Conservation (phyloP, 768 basidiomycete genomes). For the Lentinula aciculospora region DNA sequence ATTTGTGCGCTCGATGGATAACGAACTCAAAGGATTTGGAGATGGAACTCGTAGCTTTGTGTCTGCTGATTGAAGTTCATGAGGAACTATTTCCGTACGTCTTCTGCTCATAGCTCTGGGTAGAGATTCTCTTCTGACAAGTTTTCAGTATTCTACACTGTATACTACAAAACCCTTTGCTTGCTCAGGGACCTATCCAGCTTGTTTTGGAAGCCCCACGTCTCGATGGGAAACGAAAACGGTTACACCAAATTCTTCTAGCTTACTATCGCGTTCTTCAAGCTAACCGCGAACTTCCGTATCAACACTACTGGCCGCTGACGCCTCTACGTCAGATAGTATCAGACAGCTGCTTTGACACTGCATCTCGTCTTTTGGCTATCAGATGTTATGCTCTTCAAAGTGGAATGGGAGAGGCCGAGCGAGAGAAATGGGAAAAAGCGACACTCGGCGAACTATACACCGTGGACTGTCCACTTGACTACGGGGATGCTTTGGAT, state of each 20-base stretch:
- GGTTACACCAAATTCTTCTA: slow-evolving; percentile 65
- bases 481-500: slow-evolving; percentile 44
- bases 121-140: slow-evolving; percentile 10
- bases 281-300: slow-evolving; percentile 66
- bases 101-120: not conserved
- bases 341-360: slow-evolving; percentile 42
- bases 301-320: slow-evolving; percentile 57
- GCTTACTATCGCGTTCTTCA: slow-evolving; percentile 78
- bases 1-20: slow-evolving; percentile 82
- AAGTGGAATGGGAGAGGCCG: slow-evolving; percentile 72
- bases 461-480: slow-evolving; percentile 57
- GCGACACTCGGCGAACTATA: slow-evolving; percentile 54
- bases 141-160: slow-evolving; percentile 48
- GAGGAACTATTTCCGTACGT: slow-evolving; percentile 71
- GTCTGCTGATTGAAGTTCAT: slow-evolving; percentile 58
- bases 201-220: slow-evolving; percentile 30
- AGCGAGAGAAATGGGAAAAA: slow-evolving; percentile 61
- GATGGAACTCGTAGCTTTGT: slow-evolving; percentile 54
- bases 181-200: slow-evolving; percentile 49
- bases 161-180: slow-evolving; percentile 37
- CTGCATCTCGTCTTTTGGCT: slow-evolving; percentile 61
- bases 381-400: slow-evolving; percentile 76
- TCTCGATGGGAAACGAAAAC: slow-evolving; percentile 33
- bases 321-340: slow-evolving; percentile 44
- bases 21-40: slow-evolving; percentile 42